These are phyloP conservation scores for Floccularia luteovirens DNA, from an alignment of 768 basidiomycete genomes.

Conservation along the genomic window DNA sequence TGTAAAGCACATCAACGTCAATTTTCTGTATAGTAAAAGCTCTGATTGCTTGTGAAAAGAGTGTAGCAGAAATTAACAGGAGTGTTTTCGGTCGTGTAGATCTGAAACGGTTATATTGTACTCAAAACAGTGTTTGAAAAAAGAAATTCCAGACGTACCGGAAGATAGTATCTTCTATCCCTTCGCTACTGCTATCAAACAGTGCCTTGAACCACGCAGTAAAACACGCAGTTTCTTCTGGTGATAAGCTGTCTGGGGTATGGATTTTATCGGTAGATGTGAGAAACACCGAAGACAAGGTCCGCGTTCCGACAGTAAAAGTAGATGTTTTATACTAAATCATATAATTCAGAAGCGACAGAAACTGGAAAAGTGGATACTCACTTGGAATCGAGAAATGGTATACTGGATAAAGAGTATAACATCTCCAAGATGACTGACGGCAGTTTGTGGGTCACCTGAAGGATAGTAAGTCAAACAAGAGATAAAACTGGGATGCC, in stretches of 20 bases:
- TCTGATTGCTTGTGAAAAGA: slow-evolving; percentile 58
- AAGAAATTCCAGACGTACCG: slow-evolving; percentile 28
- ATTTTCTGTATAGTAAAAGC: slow-evolving; percentile 42
- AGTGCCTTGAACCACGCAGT: slow-evolving; percentile 68
- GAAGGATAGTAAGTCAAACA: slow-evolving; percentile 1
- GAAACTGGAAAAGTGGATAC: slow-evolving; percentile 8
- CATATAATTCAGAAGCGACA: slow-evolving; percentile 23
- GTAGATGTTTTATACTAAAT: slow-evolving; percentile 40
- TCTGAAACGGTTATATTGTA: slow-evolving; percentile 23
- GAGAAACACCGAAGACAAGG: slow-evolving; percentile 46
- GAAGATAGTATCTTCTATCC: slow-evolving; percentile 75
- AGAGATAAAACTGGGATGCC: background rate
- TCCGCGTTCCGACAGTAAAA: slow-evolving; percentile 32
- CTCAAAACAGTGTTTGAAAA: background rate
- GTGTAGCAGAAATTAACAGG: slow-evolving; percentile 56
- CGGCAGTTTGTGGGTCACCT: slow-evolving; percentile 83
- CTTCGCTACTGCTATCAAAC: slow-evolving; percentile 71
- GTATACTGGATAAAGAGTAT: slow-evolving; percentile 67
- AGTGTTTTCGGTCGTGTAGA: slow-evolving; percentile 65
- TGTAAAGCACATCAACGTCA: slow-evolving; percentile 60
- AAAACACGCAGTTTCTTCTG: slow-evolving; percentile 37
- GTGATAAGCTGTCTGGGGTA: slow-evolving; percentile 28
- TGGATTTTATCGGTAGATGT: slow-evolving; percentile 37
- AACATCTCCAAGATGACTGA: slow-evolving; percentile 72
- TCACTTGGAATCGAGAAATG: slow-evolving; percentile 57